phyloP scores from a whole-genome alignment of 192 early-diverging fungal species.

The Podila verticillata region DNA sequence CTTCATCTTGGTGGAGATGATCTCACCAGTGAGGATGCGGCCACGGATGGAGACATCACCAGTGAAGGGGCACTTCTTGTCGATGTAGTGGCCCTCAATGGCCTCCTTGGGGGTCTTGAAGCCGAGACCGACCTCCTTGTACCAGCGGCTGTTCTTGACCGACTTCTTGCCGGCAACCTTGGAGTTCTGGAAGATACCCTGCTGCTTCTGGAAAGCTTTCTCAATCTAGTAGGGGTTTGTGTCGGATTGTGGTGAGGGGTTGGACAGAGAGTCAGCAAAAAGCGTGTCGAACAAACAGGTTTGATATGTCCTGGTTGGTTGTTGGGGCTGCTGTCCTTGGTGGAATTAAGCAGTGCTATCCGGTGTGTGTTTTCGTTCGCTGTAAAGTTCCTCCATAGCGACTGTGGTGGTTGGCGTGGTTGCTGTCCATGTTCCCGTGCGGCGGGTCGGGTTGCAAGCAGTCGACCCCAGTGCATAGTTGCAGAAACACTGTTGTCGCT shows the following conservation, averaged over 20 bases:
- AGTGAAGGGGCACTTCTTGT: slow-evolving; percentile 99
- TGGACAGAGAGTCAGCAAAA: too few relatives aligned
- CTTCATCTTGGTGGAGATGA: slow-evolving; percentile 98
- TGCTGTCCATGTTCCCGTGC: too few relatives aligned
- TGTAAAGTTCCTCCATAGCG: too few relatives aligned
- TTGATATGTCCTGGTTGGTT: too few relatives aligned
- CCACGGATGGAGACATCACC: slow-evolving; percentile 97
- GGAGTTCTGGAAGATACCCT: slow-evolving; percentile 92
- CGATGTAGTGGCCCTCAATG: slow-evolving; percentile 97
- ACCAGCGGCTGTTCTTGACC: slow-evolving; percentile 88
- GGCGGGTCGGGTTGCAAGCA: too few relatives aligned
- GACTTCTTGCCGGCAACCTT: slow-evolving; percentile 77
- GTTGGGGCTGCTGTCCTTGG: too few relatives aligned
- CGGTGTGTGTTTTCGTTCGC: too few relatives aligned
- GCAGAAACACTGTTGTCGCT: background rate
- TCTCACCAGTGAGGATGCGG: slow-evolving; percentile 93
- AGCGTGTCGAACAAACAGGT: too few relatives aligned
- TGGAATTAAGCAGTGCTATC: too few relatives aligned
- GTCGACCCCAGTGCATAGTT: too few relatives aligned
- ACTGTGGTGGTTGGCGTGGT: too few relatives aligned
- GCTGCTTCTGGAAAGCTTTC: slow-evolving; percentile 98
- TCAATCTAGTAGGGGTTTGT: slow-evolving; percentile 75
- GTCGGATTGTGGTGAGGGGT: background rate
- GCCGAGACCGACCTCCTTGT: slow-evolving; percentile 98
- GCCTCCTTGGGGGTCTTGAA: slow-evolving; percentile 99